A percentile compares a stretch with the other conserved stretches of the same genome.
These are phyloP conservation scores for Pyrenochaeta sp. DNA, from an alignment of 2,329 filamentous ascomycete genomes.

Conservation along the genomic window DNA sequence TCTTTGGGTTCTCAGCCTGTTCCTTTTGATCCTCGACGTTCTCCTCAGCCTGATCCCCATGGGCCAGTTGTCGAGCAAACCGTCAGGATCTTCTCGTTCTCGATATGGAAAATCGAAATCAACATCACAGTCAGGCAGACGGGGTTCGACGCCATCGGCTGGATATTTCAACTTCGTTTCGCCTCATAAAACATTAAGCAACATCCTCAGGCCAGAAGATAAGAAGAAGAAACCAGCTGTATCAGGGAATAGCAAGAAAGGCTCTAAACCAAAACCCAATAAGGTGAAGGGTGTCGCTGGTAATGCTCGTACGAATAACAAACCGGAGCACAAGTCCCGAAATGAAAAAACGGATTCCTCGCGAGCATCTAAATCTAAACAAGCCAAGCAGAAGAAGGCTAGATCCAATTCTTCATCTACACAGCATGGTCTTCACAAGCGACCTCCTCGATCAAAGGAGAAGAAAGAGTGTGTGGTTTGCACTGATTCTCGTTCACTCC, in stretches of 20 bases:
- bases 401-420: not conserved
- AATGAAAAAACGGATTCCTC: no score
- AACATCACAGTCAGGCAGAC: not conserved
- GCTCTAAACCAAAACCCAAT: no score
- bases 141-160: no score
- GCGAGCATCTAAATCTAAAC: no score
- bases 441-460: not conserved
- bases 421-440: not conserved
- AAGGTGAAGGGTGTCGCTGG: no score
- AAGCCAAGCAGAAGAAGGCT: not conserved
- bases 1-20: not conserved
- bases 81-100: not conserved
- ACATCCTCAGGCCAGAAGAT: no score
- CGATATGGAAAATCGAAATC: not conserved
- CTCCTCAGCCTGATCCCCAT: constrained; percentile 6
- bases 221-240: no score
- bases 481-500: constrained; percentile 35
- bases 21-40: not conserved
- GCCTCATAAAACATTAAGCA: no score
- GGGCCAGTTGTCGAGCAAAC: constrained; percentile 13
- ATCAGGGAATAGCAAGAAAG: no score
- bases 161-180: no score
- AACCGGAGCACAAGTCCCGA: no score
- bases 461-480: constrained; percentile 44
- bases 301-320: no score